Base-by-base conservation (phyloP, 2,329 filamentous ascomycete species). In the Aspergillus amoenus region DNA sequence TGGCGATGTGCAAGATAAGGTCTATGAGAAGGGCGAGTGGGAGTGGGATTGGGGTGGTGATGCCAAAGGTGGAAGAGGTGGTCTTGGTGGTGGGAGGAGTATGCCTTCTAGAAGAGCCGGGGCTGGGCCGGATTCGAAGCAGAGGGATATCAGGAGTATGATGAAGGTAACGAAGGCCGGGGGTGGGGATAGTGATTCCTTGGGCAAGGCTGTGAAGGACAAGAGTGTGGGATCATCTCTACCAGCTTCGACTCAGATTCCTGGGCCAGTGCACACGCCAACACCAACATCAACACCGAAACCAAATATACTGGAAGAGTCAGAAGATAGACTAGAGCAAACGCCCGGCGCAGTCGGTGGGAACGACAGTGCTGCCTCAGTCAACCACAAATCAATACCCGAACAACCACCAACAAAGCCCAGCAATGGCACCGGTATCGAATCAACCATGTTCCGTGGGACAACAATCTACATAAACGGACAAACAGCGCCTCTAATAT, bases 401-500 rank as follows among this genome's bases (percentile, higher is more conserved):
- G 17, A n/a, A 21, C 6, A 8, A 11, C 32, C n/a, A 43, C 34
- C 15, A 50, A 5, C 8, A 21, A 41, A 12, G 5, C 11, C n/a
- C 27, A 50, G 40, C 43, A 30, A 21, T 15, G 13, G 24, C 15
- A 17, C 4, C 22, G 51, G 15, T 15, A 39, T 12, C 27, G 40
- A 45, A 55, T 55, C 58, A 61, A 70, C 66, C 63, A 82, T 95
- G 52, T 93, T 97, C 70, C 76, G 83, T 44, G 84, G 86, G 15
- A 81, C 92, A 21, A 87, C 84, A 51, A 83, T 96, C 66, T 94
- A 93, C 76, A 83, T 97, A 73, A 96, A 96, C 73, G 92, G 92
- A 59, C 93, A 89, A 64, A 96, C 91, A 2, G 83, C 87, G 58
- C 92, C 93, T 1, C 74, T 85, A 22, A 83, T 96, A 60, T 95